A percentile compares a stretch with the other conserved stretches of the same genome.
Conservation (phyloP, 805 yeast species). For the Myxozyma neglecta region DNA sequence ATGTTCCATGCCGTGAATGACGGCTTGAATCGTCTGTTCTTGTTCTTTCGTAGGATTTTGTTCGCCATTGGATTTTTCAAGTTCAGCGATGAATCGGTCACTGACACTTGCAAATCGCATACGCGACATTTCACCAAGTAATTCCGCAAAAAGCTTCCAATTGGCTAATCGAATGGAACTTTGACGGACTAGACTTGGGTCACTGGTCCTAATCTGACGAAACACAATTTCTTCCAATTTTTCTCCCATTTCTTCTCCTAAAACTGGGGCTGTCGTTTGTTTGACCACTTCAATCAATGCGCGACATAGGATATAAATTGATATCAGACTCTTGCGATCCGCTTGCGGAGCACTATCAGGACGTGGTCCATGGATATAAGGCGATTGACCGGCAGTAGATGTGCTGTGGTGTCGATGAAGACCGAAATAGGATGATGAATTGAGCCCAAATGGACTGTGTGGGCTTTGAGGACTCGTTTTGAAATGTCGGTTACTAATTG, state of each 20-base stretch:
- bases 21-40: constrained; percentile 64
- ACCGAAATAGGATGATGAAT: constrained; percentile 7
- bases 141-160: constrained; percentile 88
- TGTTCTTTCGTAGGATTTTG: constrained; percentile 43
- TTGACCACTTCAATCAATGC: constrained; percentile 89
- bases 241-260: constrained; percentile 76
- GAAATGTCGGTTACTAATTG: constrained; percentile 12
- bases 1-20: constrained; percentile 91
- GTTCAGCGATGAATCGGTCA: constrained; percentile 88
- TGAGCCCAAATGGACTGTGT: neutral
- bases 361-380: neutral
- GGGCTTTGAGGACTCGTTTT: constrained; percentile 7
- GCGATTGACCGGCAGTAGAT: neutral
- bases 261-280: constrained; percentile 72
- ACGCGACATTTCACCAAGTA: constrained; percentile 87
- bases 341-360: constrained; percentile 73
- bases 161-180: constrained; percentile 82
- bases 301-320: constrained; percentile 85
- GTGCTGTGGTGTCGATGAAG: constrained; percentile 17
- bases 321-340: constrained; percentile 80
- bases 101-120: constrained; percentile 82
- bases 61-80: constrained; percentile 59
- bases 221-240: constrained; percentile 91
- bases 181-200: constrained; percentile 65
- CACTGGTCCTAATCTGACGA: constrained; percentile 83